phyloP scores from a whole-genome alignment of 257 asterid species.

The Eustoma russellianum region DNA sequence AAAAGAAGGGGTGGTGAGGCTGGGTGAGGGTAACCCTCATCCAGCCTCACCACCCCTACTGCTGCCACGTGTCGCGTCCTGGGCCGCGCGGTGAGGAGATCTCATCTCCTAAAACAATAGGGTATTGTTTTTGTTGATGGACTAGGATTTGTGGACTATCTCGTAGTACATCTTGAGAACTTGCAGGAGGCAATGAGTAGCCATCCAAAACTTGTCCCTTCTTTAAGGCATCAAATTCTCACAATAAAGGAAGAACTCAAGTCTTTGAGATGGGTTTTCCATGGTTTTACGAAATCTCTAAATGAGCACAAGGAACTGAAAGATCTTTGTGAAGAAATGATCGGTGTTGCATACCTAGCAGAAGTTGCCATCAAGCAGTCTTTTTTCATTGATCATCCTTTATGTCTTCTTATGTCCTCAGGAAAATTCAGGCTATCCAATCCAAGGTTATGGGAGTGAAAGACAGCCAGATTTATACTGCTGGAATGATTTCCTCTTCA shows the following conservation, averaged over 20 bases:
- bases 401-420: not conserved
- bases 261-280: not conserved
- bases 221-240: not conserved
- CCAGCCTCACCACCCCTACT: too few species aligned
- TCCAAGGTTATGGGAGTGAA: not conserved
- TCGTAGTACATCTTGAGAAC: not conserved
- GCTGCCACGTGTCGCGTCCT: too few species aligned
- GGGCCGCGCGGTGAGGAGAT: too few species aligned
- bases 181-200: not conserved
- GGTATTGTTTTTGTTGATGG: too few species aligned
- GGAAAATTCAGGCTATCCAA: not conserved
- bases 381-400: not conserved
- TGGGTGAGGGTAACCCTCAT: too few species aligned
- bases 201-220: too few species aligned
- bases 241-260: not conserved
- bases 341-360: not conserved
- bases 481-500: not conserved
- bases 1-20: too few species aligned
- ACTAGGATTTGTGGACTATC: not conserved
- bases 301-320: not conserved
- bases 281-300: not conserved
- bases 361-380: conserved; percentile 2
- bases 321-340: not conserved
- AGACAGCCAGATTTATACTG: not conserved
- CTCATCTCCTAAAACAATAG: too few species aligned